Base-by-base conservation (phyloP, 805 yeast genomes). In the Hanseniaspora occidentalis region DNA sequence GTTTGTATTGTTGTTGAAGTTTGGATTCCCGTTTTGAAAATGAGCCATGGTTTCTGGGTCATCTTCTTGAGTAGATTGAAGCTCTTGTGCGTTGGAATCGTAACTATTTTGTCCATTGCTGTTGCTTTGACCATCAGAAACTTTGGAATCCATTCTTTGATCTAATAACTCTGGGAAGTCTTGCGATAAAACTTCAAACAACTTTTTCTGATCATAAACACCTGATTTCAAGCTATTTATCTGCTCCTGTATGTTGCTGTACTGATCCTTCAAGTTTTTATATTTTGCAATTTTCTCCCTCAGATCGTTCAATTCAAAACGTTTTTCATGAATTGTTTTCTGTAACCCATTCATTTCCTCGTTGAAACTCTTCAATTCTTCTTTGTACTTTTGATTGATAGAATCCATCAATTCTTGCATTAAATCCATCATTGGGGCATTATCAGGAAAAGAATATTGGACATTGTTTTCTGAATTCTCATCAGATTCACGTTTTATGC, bases 141-240 rank as follows among this genome's bases (percentile, higher is more conserved):
- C 11, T 25, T 14, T 14, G n/a, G 29, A 25, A 13, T 5, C 29
- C 11, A 13, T 14, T 13, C 14, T 5, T 7, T 25, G 14, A 4
- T 25, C 29, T 8, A 25, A 25, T 4, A 31, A 17, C 9, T 31
- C 38, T 34, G 14, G 35, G 33, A 34, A 37, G 23, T 19, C 35
- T 24, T 17, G 25, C 17, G 31, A 21, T 17, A 29, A 29, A 14
- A 8, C 14, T 14, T 37, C 54, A 57, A 80, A 81, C 42, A 68
- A 65, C 17, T 61, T 60, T 44, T 79, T 78, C 47, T 82, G 88
- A 38, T 74, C 80, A 10, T 63, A 60, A 19, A 80, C 75, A 0
- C 84, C 82, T 27, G 74, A 73, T 46, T 73, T 73, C 14, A 82
- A 61, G 49, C 78, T 79, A 22, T 65, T 58, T 22, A 75, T 63